Evolutionary conservation across 2,329 filamentous ascomycete genomes (phyloP), one percentile per base, ranked within the genome.

Genomic region (Thermomyces lanuginosus): DNA sequence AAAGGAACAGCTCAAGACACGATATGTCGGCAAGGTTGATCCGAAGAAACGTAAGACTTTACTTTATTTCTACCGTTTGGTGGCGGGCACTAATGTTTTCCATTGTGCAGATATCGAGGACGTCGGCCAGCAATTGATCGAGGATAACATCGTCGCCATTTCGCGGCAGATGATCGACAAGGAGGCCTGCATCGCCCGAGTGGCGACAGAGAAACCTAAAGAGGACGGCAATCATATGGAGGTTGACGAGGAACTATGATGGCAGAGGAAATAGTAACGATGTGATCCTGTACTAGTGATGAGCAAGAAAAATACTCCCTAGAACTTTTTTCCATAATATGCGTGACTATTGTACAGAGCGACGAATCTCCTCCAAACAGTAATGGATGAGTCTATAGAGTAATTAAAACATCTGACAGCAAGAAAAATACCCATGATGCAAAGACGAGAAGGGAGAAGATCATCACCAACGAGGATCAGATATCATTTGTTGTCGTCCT

Each of bases 161-260:
- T 91, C 83, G 38, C 69, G 86, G 52, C 89, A 95, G 56, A 93
- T 98, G 86, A 95, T 98, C 46, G 89, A 95, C 62, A 95, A 95
- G 62, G 89, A 98, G 56, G 89, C 89, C 3, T 89, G 83, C 4
- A 80, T 92, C 56, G 81, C 86, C 11, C 76, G 56, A 66, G 77
- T 33, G 49, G 53, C 55, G 30, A 53, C 37, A 27, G 45, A 35
- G 26, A 52, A 42, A 42, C 53, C 53, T 8, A 46, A 60, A 19
- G 63, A 74, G 22, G 51, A 49, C 25, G 55, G 53, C 25, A 49
- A 61, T 22, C 42, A 37, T 31, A 81, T 82, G 75, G 76, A 81
- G 8, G 64, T 72, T 23, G 77, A 82, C 42, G 72, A 78, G 39
- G 58, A 64, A 29, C 46, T 61, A 42, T 61, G 47, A 39, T 48